Evolutionary conservation across 2,329 filamentous ascomycete species (phyloP).

Genomic region (Talaromyces albobiverticillius): DNA sequence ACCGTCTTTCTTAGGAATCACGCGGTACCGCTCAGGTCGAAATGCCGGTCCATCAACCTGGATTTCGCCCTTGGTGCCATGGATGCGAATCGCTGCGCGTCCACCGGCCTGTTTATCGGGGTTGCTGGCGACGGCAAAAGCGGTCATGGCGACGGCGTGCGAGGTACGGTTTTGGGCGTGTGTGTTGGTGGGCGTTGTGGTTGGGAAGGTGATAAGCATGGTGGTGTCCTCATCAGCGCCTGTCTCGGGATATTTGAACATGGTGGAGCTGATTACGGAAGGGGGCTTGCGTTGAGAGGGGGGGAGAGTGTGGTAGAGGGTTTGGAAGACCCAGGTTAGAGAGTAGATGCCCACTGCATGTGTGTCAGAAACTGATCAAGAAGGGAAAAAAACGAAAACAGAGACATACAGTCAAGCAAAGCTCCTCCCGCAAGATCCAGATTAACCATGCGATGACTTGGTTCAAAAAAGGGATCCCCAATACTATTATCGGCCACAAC

Average conservation of each 20-base stretch:
- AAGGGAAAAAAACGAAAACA: background rate
- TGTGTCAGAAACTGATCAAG: background rate
- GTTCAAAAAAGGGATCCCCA: constrained; percentile 58
- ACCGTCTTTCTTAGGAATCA: constrained; percentile 56
- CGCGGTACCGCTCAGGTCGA: constrained; percentile 62
- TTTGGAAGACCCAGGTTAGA: constrained; percentile 87
- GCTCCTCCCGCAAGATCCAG: constrained; percentile 58
- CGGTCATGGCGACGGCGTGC: constrained; percentile 70
- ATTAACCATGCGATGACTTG: constrained; percentile 77
- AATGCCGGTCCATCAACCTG: constrained; percentile 72
- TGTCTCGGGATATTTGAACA: constrained; percentile 68
- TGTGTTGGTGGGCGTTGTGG: constrained; percentile 44
- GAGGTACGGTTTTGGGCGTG: constrained; percentile 40
- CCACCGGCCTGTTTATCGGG: constrained; percentile 59
- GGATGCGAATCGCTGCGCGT: constrained; percentile 69
- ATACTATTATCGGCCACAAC: constrained; percentile 62
- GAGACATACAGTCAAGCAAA: background rate
- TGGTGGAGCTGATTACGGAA: constrained; percentile 60
- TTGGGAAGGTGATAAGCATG: constrained; percentile 73
- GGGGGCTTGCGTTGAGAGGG: constrained; percentile 63
- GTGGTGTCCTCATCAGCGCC: constrained; percentile 76
- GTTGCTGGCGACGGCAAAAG: constrained; percentile 61
- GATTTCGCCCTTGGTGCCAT: constrained; percentile 78
- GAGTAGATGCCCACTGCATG: constrained; percentile 73
- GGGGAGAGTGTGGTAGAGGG: constrained; percentile 75